phyloP scores from a whole-genome alignment of 2,329 filamentous ascomycete genomes.

The Cryphonectria naterciae region DNA sequence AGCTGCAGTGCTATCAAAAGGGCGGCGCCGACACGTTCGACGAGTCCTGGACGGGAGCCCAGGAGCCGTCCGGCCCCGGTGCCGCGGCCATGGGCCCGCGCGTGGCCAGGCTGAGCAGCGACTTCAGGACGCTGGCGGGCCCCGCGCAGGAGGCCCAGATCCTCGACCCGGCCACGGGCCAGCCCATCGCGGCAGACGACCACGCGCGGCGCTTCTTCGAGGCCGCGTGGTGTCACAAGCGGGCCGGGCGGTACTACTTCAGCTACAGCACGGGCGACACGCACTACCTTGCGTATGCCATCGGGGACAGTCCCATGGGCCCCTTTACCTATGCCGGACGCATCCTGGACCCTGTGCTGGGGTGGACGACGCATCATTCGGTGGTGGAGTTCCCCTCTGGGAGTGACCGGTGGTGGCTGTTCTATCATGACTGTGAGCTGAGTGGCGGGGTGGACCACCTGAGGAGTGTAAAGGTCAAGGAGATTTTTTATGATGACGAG shows the following conservation, averaged over 20 bases:
- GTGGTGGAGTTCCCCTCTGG: slow-evolving; percentile 71
- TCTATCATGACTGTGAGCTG: slow-evolving; percentile 75
- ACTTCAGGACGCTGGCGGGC: slow-evolving; percentile 67
- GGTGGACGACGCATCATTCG: slow-evolving; percentile 83
- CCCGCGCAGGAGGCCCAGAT: slow-evolving; percentile 65
- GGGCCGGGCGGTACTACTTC: slow-evolving; percentile 71
- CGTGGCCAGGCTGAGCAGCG: slow-evolving; percentile 64
- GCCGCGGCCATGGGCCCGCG: slow-evolving; percentile 65
- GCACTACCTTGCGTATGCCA: slow-evolving; percentile 73
- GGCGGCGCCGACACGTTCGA: slow-evolving; percentile 59
- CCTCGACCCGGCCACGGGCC: slow-evolving; percentile 62
- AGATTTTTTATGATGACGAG: slow-evolving; percentile 71
- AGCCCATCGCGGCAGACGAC: slow-evolving; percentile 66
- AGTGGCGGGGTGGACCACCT: slow-evolving; percentile 72
- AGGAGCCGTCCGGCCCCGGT: slow-evolving; percentile 63
- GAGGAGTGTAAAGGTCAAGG: slow-evolving; percentile 73
- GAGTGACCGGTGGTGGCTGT: slow-evolving; percentile 66
- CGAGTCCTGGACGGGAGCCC: slow-evolving; percentile 52
- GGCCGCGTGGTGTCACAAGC: slow-evolving; percentile 80
- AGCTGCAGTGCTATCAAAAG: slow-evolving; percentile 74
- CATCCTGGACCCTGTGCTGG: slow-evolving; percentile 75
- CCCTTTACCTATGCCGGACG: slow-evolving; percentile 74
- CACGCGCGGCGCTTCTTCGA: slow-evolving; percentile 80
- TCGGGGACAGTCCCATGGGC: slow-evolving; percentile 65
- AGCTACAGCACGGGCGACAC: slow-evolving; percentile 80